A percentile compares a stretch with the other conserved stretches of the same genome.
Conservation (phyloP, 2,329 filamentous ascomycete genomes). For the Monilinia aucupariae region DNA sequence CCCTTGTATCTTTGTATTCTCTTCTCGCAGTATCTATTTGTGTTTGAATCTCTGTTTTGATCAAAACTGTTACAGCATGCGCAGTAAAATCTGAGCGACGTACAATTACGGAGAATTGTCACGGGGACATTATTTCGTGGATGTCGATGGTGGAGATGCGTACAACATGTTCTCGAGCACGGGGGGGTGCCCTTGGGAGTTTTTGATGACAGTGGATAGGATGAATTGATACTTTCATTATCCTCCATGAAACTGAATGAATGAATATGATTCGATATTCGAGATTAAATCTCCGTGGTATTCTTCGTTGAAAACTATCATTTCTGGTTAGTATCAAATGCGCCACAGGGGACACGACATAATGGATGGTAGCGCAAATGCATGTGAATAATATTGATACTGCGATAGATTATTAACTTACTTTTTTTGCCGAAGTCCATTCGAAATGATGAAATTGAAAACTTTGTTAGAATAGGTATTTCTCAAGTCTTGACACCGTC, state of each 20-base stretch:
- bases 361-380: neutral
- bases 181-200: neutral
- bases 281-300: neutral
- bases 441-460: neutral
- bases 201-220: neutral
- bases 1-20: neutral
- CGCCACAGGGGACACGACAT: neutral
- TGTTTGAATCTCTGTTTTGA: neutral
- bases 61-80: neutral
- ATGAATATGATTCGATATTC: neutral
- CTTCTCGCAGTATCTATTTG: neutral
- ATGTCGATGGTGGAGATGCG: neutral
- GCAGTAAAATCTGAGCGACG: neutral
- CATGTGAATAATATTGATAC: neutral
- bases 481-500: neutral
- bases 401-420: neutral
- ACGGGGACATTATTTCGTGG: neutral
- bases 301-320: neutral
- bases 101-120: conserved; percentile 4
- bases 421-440: neutral
- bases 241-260: neutral
- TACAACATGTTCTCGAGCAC: neutral
- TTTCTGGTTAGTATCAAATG: neutral
- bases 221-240: neutral
- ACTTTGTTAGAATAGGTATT: neutral